A percentile compares a stretch with the other conserved stretches of the same genome.
Conservation (phyloP, 2,329 filamentous ascomycete species). For the Sarocladiaceae sp. region DNA sequence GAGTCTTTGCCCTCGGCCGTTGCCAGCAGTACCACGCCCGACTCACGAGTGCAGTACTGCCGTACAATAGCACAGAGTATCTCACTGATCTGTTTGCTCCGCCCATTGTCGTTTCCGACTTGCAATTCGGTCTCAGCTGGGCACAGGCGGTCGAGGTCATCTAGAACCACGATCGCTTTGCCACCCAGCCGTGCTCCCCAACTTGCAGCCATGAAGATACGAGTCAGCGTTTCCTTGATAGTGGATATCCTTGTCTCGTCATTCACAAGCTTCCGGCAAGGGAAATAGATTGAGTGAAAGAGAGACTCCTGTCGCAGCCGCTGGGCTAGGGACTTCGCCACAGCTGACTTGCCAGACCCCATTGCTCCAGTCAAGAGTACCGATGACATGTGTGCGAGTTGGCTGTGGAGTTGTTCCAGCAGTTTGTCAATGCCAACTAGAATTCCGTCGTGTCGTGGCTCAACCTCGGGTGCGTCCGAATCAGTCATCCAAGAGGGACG, state of each 20-base stretch:
- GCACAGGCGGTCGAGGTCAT: conserved; percentile 89
- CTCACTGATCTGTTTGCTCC: conserved; percentile 89
- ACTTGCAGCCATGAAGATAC: conserved; percentile 79
- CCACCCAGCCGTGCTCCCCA: conserved; percentile 89
- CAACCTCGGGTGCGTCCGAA: conserved; percentile 42
- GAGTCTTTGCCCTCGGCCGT: conserved; percentile 92
- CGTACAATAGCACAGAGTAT: conserved; percentile 74
- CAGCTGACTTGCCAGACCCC: conserved; percentile 81
- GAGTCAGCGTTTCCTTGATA: conserved; percentile 80
- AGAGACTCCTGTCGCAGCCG: conserved; percentile 65
- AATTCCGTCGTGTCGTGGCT: conserved; percentile 48
- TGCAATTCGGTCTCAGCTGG: conserved; percentile 92
- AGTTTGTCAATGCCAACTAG: conserved; percentile 82
- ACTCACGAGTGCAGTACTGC: conserved; percentile 75
- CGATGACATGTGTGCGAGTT: conserved; percentile 80
- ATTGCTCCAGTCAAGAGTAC: conserved; percentile 83
- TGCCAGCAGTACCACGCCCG: conserved; percentile 77
- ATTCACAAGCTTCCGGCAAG: conserved; percentile 79
- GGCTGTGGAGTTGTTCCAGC: conserved; percentile 64
- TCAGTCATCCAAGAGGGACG: conserved; percentile 52
- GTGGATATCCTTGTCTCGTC: conserved; percentile 86
- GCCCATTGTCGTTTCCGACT: conserved; percentile 85
- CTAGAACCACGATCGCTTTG: conserved; percentile 75
- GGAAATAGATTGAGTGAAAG: conserved; percentile 79
- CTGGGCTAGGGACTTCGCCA: conserved; percentile 70